phyloP scores from a whole-genome alignment of 352 stramenopile species.

The Globisporangium viniferum region DNA sequence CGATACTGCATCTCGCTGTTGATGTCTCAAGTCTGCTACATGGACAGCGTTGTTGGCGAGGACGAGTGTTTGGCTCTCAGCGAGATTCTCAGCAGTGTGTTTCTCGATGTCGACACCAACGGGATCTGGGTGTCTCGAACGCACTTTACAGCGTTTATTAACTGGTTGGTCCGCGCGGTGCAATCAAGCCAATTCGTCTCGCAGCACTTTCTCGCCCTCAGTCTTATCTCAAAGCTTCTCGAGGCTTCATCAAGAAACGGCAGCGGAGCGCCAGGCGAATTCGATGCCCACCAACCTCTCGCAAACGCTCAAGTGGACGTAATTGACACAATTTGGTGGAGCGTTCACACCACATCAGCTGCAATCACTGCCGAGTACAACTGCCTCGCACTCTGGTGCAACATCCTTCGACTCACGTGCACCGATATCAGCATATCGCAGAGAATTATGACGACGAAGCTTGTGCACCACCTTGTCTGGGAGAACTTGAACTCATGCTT shows the following conservation, averaged over 20 bases:
- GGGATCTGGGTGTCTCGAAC: background rate
- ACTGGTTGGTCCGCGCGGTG: slow-evolving; percentile 1
- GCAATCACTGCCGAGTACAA: background rate
- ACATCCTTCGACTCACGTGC: slow-evolving; percentile 4
- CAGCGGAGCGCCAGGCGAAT: background rate
- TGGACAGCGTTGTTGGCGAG: background rate
- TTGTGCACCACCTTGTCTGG: slow-evolving; percentile 6
- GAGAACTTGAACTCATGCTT: background rate
- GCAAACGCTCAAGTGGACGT: background rate
- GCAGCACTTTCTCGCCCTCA: background rate
- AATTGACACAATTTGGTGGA: slow-evolving; percentile 17
- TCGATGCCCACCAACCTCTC: background rate
- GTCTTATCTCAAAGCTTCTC: background rate
- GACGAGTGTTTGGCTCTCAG: background rate
- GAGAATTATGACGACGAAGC: background rate
- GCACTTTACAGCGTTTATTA: background rate
- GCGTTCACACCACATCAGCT: background rate
- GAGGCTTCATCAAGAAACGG: background rate
- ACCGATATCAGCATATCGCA: background rate
- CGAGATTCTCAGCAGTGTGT: background rate
- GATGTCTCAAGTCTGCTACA: slow-evolving; percentile 12
- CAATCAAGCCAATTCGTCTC: background rate
- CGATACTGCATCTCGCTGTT: slow-evolving; percentile 13
- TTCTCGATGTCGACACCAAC: background rate
- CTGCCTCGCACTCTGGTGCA: slow-evolving; percentile 13